Conservation (phyloP, 495 filamentous ascomycete species). For the Polyplosphaeria fusca region DNA sequence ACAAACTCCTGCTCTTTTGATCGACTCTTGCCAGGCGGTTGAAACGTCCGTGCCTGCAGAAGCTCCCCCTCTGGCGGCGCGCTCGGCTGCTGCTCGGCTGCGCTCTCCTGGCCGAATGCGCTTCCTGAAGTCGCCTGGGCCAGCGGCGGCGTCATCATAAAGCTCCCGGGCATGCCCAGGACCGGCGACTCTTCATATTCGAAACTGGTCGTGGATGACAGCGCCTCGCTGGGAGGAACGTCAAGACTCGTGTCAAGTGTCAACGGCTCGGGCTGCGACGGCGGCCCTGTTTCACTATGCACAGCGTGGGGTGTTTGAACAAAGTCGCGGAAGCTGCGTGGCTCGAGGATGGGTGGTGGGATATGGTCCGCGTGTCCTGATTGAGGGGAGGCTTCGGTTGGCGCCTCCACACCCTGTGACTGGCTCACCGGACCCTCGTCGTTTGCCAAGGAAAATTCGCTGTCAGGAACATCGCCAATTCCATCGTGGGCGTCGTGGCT, state of each 20-base stretch:
- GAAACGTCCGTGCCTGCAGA: constrained; percentile 11
- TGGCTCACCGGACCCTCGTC: not conserved
- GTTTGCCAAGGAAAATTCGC: not conserved
- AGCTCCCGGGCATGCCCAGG: constrained; percentile 62
- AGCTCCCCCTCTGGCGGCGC: constrained; percentile 1
- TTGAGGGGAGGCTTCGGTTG: not conserved
- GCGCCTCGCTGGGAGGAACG: constrained; percentile 19
- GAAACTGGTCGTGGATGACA: constrained; percentile 36
- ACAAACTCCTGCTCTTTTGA: not conserved
- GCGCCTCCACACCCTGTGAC: not conserved
- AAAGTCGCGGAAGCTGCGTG: not conserved
- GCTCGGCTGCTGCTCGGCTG: not conserved
- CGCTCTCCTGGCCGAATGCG: not conserved
- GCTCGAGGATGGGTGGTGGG: too few relatives aligned
- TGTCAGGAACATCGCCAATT: not conserved
- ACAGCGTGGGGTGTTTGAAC: not conserved
- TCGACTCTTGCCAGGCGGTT: not conserved
- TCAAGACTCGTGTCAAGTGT: constrained; percentile 22
- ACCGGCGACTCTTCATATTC: constrained; percentile 52
- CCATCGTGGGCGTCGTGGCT: constrained; percentile 4
- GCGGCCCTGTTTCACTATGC: not conserved
- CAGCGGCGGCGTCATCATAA: constrained; percentile 45
- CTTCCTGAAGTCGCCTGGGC: constrained; percentile 42
- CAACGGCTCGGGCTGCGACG: constrained; percentile 1
- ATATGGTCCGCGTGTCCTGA: too few relatives aligned